A percentile compares a stretch with the other conserved stretches of the same genome.
These are phyloP conservation scores for Melampsora abietis-canadensis DNA, from an alignment of 1,284 basidiomycete species.

Conservation along the genomic window DNA sequence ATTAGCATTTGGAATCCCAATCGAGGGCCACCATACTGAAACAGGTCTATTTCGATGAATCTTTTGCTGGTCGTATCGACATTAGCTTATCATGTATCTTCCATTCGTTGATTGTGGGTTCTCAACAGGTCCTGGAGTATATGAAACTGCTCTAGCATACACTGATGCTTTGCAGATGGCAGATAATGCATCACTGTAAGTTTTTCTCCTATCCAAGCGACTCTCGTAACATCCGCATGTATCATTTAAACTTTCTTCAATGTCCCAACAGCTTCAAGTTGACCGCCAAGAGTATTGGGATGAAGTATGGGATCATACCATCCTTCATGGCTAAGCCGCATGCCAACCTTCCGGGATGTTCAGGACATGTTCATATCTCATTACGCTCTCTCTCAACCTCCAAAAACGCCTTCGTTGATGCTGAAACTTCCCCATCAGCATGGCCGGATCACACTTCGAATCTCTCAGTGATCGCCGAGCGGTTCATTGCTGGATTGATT, in stretches of 20 bases:
- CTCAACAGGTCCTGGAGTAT: slow-evolving; percentile 61
- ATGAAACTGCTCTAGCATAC: slow-evolving; percentile 90
- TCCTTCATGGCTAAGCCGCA: slow-evolving; percentile 93
- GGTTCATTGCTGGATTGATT: slow-evolving; percentile 85
- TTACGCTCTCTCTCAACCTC: slow-evolving; percentile 65
- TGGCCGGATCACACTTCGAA: slow-evolving; percentile 66
- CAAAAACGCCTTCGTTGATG: slow-evolving; percentile 73
- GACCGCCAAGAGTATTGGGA: slow-evolving; percentile 83
- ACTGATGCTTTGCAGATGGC: slow-evolving; percentile 80
- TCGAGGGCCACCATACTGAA: slow-evolving; percentile 76
- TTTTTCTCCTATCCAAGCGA: neutral
- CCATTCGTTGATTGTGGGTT: neutral
- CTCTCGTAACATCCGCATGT: neutral
- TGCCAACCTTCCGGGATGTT: slow-evolving; percentile 47
- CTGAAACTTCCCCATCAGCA: slow-evolving; percentile 9
- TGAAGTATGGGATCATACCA: slow-evolving; percentile 79
- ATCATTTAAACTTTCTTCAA: neutral
- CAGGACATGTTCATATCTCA: slow-evolving; percentile 86
- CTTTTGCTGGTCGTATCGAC: slow-evolving; percentile 75
- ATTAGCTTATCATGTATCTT: slow-evolving; percentile 58
- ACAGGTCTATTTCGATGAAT: slow-evolving; percentile 54
- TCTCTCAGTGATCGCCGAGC: slow-evolving; percentile 78
- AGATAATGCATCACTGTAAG: slow-evolving; percentile 77
- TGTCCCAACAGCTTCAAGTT: slow-evolving; percentile 67
- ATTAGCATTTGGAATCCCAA: slow-evolving; percentile 68